Base-by-base conservation (phyloP, 306 rosid genomes). In the Rosa multiflora region DNA sequence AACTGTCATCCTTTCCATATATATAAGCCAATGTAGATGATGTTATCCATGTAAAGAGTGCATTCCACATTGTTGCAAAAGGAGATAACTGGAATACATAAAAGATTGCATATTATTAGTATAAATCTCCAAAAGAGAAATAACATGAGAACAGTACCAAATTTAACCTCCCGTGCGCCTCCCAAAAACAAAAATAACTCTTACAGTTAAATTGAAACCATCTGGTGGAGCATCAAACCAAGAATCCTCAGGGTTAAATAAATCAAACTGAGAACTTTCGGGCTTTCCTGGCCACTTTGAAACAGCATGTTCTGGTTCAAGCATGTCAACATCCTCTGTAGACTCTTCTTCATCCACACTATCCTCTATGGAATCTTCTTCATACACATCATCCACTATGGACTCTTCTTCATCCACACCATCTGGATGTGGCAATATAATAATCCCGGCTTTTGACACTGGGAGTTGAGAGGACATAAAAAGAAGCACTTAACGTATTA, bases 161-260 rank as follows among this genome's bases (percentile, higher is more conserved):
- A 52, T 11, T 26, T 23, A 59, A 44, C 10, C 67, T 20, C 46
- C 29, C 9, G 5, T 3, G 5, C 8, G 7, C 17, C 48, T 20
- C 26, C 52, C 6, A 20, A 53, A 20, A 18, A 32, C 6, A 35
- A 73, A 26, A 4, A 44, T 0, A 46, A 49, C 56, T 79, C 96
- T 86, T 86, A 93, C 96, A 37, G 89, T 84, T 83, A 93, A 86
- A 83, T 77, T 87, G 83, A 95, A 95, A 70, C 94, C 97, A 75
- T 91, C 98, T 7, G 98, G 98, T 39, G 94, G 94, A 52, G 90
- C 78, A 70, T 95, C 99, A 86, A 83, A 90, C 96, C 91, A 95
- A 21, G 96, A 83, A 83, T 91, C 93, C 26, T 88, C 91, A 70
- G 91, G 83, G 70, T 90, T 88, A 74, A 95, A 93, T 69, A 90